Conservation (phyloP, 2,329 filamentous ascomycete species). For the Dryadomyces quercivorus region DNA sequence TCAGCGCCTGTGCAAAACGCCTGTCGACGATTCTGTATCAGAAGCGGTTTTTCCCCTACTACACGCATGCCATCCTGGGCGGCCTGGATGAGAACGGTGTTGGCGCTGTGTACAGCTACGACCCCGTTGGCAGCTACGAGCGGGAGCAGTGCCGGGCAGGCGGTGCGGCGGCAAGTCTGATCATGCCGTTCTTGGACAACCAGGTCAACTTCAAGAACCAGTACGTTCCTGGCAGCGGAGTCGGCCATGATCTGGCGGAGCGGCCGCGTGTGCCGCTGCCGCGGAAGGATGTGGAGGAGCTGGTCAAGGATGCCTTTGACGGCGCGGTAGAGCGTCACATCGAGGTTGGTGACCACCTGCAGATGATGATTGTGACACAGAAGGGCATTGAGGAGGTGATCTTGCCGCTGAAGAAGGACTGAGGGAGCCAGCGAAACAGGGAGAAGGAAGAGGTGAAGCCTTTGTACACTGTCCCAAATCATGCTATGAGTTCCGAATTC, state of each 20-base stretch:
- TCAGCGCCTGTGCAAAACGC: slow-evolving; percentile 88
- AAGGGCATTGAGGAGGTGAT: slow-evolving; percentile 81
- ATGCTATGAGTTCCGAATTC: too few species aligned
- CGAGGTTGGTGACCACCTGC: slow-evolving; percentile 90
- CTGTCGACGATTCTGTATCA: slow-evolving; percentile 91
- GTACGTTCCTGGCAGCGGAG: slow-evolving; percentile 76
- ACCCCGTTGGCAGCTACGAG: slow-evolving; percentile 96
- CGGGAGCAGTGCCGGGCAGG: slow-evolving; percentile 90
- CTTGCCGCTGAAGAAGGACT: slow-evolving; percentile 82
- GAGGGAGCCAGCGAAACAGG: slow-evolving; percentile 18
- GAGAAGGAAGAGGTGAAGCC: not conserved
- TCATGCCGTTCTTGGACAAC: slow-evolving; percentile 99
- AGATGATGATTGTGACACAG: slow-evolving; percentile 87
- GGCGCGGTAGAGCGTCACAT: slow-evolving; percentile 98
- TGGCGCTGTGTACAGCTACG: slow-evolving; percentile 93
- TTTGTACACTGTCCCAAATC: too few species aligned
- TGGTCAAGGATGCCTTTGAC: slow-evolving; percentile 96
- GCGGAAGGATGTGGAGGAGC: slow-evolving; percentile 61
- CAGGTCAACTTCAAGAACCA: slow-evolving; percentile 99
- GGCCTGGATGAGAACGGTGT: slow-evolving; percentile 90
- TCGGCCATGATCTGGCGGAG: slow-evolving; percentile 68
- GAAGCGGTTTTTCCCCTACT: slow-evolving; percentile 99
- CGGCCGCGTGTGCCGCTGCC: slow-evolving; percentile 59
- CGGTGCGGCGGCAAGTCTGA: slow-evolving; percentile 82
- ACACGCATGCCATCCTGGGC: slow-evolving; percentile 86